These are phyloP conservation scores for Candida boleticola DNA, from an alignment of 805 yeast species.

Conservation along the genomic window DNA sequence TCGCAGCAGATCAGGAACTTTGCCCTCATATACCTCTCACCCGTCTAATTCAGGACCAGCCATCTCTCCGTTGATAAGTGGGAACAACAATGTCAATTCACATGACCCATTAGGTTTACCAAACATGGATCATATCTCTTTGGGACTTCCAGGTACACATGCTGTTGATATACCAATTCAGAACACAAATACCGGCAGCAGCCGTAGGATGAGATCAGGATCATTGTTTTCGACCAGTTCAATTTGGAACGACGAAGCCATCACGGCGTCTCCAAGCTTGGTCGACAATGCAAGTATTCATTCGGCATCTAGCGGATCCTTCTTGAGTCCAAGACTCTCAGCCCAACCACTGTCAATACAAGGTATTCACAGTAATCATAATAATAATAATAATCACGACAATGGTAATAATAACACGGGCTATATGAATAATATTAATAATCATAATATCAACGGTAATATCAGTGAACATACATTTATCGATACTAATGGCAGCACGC, in stretches of 20 bases:
- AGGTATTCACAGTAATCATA: constrained; percentile 2
- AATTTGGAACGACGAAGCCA: constrained; percentile 56
- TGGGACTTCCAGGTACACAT: constrained; percentile 15
- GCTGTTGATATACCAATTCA: constrained; percentile 19
- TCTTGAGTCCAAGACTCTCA: constrained; percentile 14
- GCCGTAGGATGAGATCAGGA: constrained; percentile 53
- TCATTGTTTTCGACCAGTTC: constrained; percentile 50
- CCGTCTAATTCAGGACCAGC: constrained; percentile 5
- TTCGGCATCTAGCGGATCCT: constrained; percentile 10
- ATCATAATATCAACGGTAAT: constrained; percentile 1
- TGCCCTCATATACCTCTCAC: constrained; percentile 48
- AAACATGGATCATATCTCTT: constrained; percentile 17
- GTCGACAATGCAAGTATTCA: constrained; percentile 17
- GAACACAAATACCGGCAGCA: constrained; percentile 18
- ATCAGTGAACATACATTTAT: neutral
- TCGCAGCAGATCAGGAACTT: constrained; percentile 77
- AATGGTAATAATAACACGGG: constrained; percentile 10
- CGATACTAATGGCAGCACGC: constrained; percentile 12
- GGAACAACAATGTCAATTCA: neutral
- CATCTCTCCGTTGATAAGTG: constrained; percentile 17
- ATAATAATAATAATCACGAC: constrained; percentile 6
- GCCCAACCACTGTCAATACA: constrained; percentile 10
- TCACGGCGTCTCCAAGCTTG: constrained; percentile 13
- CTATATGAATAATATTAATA: constrained; percentile 7
- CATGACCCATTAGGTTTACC: constrained; percentile 11